Percentiles rank a stretch among this genome's conserved stretches.
phyloP scores from a whole-genome alignment of 257 asterid species.

The Linderniella brevidens region DNA sequence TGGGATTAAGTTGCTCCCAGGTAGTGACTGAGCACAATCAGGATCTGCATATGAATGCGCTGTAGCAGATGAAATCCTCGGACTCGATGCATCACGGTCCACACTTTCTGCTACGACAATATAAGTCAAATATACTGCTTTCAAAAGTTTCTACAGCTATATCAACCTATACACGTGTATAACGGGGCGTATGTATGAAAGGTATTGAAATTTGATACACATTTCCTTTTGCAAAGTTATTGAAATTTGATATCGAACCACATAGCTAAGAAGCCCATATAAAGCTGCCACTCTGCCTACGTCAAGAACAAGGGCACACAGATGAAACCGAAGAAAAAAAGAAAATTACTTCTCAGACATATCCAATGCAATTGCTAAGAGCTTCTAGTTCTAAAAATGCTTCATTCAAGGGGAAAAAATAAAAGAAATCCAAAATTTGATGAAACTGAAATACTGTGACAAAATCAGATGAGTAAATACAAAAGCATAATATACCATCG shows the following conservation, averaged over 20 bases:
- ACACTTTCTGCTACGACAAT: conserved; percentile 27
- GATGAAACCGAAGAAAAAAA: no score
- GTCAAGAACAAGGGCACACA: no score
- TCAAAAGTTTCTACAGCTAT: conserved; percentile 9
- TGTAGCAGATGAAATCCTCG: conserved; percentile 55
- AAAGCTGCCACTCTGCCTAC: no score
- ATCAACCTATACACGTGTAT: conserved; percentile 1
- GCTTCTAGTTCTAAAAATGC: no score
- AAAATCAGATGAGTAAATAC: not conserved
- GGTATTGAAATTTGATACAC: no score
- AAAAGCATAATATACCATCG: conserved; percentile 39
- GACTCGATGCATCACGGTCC: conserved; percentile 55
- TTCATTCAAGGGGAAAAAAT: not conserved
- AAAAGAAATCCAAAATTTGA: conserved; percentile 6
- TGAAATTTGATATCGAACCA: no score
- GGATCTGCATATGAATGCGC: conserved; percentile 66
- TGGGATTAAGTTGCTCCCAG: conserved; percentile 55
- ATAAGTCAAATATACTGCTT: conserved; percentile 12
- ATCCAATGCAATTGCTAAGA: no score
- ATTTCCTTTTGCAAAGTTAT: no score
- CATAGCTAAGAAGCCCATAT: no score
- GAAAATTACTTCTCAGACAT: no score
- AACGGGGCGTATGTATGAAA: no score
- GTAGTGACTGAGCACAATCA: conserved; percentile 50
- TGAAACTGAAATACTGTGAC: no score